Percentiles rank a stretch among this genome's conserved stretches.
Evolutionary conservation across 495 filamentous ascomycete species (phyloP).

Genomic region (Penicillium taxi): DNA sequence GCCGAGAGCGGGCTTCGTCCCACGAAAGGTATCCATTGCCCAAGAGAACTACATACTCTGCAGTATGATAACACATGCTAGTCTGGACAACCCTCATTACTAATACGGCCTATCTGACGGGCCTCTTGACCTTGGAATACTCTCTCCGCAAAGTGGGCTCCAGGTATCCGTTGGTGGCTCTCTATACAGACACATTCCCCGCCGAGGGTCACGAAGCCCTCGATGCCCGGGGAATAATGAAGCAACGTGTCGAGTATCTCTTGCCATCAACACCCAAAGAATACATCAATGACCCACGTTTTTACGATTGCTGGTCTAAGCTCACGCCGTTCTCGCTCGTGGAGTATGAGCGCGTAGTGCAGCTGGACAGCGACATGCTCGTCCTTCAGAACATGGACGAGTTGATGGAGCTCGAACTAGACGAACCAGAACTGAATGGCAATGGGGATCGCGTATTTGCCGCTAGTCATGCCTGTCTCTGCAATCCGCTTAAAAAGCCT

Average conservation of each 20-base stretch:
- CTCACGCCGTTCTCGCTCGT: constrained; percentile 64
- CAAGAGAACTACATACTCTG: not conserved
- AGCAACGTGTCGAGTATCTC: constrained; percentile 54
- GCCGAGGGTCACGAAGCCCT: constrained; percentile 55
- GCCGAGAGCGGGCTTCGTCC: not conserved
- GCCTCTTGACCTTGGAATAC: constrained; percentile 63
- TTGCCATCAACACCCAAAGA: constrained; percentile 50
- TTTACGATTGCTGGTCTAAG: constrained; percentile 82
- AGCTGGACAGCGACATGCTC: constrained; percentile 82
- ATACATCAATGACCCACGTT: constrained; percentile 56
- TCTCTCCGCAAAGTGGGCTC: constrained; percentile 51
- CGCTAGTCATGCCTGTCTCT: constrained; percentile 69
- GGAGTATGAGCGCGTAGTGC: constrained; percentile 65
- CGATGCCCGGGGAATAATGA: constrained; percentile 52
- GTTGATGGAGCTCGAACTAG: constrained; percentile 67
- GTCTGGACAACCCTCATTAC: constrained; percentile 77
- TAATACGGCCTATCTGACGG: constrained; percentile 63
- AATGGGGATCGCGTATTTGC: constrained; percentile 58
- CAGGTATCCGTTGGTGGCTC: constrained; percentile 63
- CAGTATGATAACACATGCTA: constrained; percentile 16
- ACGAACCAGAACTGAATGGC: constrained; percentile 43
- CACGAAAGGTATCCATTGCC: not conserved
- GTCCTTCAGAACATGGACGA: constrained; percentile 76
- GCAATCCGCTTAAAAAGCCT: constrained; percentile 66
- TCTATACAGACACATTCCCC: constrained; percentile 67